Conservation (phyloP, 768 basidiomycete genomes). For the Albatrellus ellisii region DNA sequence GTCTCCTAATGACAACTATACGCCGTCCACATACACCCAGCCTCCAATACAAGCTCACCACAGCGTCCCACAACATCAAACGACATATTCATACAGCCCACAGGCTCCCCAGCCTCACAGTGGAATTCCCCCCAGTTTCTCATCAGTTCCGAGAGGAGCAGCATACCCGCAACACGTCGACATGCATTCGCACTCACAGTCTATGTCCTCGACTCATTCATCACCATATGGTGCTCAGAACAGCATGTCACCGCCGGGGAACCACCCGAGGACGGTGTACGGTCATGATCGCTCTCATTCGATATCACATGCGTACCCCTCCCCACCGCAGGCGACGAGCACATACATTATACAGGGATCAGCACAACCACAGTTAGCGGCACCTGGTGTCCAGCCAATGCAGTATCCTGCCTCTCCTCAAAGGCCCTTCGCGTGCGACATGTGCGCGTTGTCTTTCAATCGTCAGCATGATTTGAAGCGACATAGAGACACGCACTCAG, state of each 20-base stretch:
- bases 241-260: slow-evolving; percentile 1
- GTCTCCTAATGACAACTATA: slow-evolving; percentile 7
- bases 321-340: not conserved
- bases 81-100: slow-evolving; percentile 5
- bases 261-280: slow-evolving; percentile 5
- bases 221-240: slow-evolving; percentile 8
- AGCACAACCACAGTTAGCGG: slow-evolving; percentile 14
- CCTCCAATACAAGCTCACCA: slow-evolving; percentile 7
- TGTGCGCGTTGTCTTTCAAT: slow-evolving; percentile 75
- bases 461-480: slow-evolving; percentile 78
- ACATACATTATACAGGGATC: slow-evolving; percentile 6
- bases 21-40: slow-evolving; percentile 5
- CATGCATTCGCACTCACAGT: slow-evolving; percentile 1
- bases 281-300: slow-evolving; percentile 5
- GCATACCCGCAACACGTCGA: slow-evolving; percentile 3
- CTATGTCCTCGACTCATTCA: slow-evolving; percentile 1
- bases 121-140: slow-evolving; percentile 6
- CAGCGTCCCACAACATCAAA: slow-evolving; percentile 1
- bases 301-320: slow-evolving; percentile 5
- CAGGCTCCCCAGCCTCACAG: slow-evolving; percentile 3
- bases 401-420: slow-evolving; percentile 27
- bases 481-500: slow-evolving; percentile 75
- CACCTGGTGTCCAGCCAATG: slow-evolving; percentile 14
- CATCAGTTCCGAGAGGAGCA: slow-evolving; percentile 5
- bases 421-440: slow-evolving; percentile 26